Percentiles rank a stretch among this genome's conserved stretches.
phyloP scores from a whole-genome alignment of 1,139 yeast species.

The Taphrina pruni region DNA sequence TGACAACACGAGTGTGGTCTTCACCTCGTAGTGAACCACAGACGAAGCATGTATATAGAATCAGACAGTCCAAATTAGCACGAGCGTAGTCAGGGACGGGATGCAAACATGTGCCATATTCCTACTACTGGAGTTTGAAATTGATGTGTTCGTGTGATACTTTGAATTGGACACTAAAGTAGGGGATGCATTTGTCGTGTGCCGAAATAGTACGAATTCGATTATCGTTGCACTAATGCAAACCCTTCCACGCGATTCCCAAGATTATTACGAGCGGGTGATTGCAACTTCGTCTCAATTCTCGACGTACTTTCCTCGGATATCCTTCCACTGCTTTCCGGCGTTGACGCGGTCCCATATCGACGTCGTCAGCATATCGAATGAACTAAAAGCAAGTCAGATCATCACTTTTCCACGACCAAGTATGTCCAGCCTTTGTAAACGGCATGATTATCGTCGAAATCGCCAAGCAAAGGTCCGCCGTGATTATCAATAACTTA shows the following conservation, averaged over 20 bases:
- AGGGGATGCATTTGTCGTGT: no score
- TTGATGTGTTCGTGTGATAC: no score
- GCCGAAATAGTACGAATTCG: no score
- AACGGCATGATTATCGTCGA: background rate
- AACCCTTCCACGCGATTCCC: no score
- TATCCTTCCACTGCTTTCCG: conserved; percentile 98
- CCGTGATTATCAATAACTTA: conserved; percentile 46
- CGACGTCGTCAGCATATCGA: conserved; percentile 75
- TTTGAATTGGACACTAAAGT: no score
- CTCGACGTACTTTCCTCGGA: conserved; percentile 63
- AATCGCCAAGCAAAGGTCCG: background rate
- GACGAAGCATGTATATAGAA: background rate
- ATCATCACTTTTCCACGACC: no score
- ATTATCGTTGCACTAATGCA: no score
- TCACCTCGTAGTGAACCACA: conserved; percentile 4
- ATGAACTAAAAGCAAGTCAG: conserved; percentile 54
- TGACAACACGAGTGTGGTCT: conserved; percentile 92
- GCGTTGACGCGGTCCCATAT: conserved; percentile 89
- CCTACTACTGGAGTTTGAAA: no score
- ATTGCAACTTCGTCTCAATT: background rate
- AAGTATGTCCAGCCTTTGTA: background rate
- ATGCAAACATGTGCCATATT: no score
- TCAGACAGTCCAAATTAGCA: background rate
- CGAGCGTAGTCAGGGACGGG: background rate
- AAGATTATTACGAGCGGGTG: no score